Conservation (phyloP, 2,329 filamentous ascomycete species). For the Hymenoscyphus salicellus region DNA sequence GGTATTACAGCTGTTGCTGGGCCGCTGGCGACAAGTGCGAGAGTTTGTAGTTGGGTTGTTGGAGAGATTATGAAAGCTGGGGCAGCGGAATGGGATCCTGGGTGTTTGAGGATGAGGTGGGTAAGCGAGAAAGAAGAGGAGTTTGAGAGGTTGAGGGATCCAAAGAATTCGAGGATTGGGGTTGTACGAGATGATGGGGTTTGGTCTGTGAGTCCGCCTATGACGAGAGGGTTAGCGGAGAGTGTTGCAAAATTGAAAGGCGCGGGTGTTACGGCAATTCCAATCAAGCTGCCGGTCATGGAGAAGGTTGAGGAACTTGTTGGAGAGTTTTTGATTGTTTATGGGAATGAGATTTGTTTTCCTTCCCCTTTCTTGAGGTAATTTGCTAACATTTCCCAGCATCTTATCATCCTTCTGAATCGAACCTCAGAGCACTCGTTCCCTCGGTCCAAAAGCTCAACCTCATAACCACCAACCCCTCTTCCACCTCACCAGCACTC, state of each 20-base stretch:
- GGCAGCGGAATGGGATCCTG: not conserved
- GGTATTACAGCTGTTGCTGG: constrained; percentile 48
- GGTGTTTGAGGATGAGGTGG: constrained; percentile 1
- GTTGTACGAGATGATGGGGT: not conserved
- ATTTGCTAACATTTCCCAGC: not conserved
- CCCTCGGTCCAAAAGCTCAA: not conserved
- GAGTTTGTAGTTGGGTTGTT: constrained; percentile 30
- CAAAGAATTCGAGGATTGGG: not conserved
- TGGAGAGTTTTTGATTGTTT: not conserved
- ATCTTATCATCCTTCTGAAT: not conserved
- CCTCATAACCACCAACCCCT: not conserved
- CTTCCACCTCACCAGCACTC: not conserved
- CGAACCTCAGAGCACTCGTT: not conserved
- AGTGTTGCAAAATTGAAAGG: not conserved
- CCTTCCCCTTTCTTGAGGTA: not conserved
- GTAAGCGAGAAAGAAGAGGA: not conserved
- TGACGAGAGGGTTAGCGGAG: not conserved
- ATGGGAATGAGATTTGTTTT: not conserved
- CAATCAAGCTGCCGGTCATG: not conserved
- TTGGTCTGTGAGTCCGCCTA: not conserved
- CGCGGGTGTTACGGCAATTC: not conserved
- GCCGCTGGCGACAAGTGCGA: constrained; percentile 46
- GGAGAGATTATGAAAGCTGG: not conserved
- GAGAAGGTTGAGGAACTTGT: not conserved
- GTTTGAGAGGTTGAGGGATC: not conserved